Evolutionary conservation across 1,284 basidiomycete species (phyloP).

Genomic region (Sporisorium scitamineum): DNA sequence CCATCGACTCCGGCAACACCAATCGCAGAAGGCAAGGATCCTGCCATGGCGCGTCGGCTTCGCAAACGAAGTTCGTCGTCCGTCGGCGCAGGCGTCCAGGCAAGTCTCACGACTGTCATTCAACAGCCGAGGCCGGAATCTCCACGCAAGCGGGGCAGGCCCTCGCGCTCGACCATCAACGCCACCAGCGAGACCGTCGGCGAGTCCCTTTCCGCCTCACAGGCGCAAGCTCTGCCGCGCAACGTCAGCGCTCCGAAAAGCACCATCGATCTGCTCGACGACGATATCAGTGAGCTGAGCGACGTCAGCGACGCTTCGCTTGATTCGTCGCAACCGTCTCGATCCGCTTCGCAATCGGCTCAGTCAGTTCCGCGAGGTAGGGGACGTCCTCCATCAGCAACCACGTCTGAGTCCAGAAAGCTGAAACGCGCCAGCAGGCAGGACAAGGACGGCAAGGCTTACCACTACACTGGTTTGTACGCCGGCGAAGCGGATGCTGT

Average conservation of each 20-base stretch:
- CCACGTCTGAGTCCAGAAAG: conserved; percentile 15
- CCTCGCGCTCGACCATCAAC: neutral
- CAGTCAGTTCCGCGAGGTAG: conserved; percentile 8
- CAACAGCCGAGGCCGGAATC: neutral
- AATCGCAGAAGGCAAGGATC: neutral
- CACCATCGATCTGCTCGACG: conserved; percentile 32
- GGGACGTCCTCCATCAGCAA: conserved; percentile 11
- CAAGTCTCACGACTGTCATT: neutral
- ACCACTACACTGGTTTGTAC: conserved; percentile 36
- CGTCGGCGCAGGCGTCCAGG: neutral
- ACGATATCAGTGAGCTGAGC: conserved; percentile 36
- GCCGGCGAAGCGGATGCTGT: conserved; percentile 45
- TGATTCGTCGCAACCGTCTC: conserved; percentile 20
- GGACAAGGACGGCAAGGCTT: conserved; percentile 40
- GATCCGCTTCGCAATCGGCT: conserved; percentile 3
- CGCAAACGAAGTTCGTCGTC: conserved; percentile 24
- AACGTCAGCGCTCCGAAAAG: neutral
- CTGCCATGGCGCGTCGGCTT: neutral
- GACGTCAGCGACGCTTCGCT: conserved; percentile 28
- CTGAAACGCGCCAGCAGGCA: conserved; percentile 30
- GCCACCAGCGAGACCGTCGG: neutral
- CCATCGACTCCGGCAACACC: conserved; percentile 1
- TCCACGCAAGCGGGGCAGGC: conserved; percentile 29
- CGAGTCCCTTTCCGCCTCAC: neutral
- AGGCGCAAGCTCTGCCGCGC: neutral